These are phyloP conservation scores for Clavispora asparagi DNA, from an alignment of 805 yeast species.

Conservation along the genomic window DNA sequence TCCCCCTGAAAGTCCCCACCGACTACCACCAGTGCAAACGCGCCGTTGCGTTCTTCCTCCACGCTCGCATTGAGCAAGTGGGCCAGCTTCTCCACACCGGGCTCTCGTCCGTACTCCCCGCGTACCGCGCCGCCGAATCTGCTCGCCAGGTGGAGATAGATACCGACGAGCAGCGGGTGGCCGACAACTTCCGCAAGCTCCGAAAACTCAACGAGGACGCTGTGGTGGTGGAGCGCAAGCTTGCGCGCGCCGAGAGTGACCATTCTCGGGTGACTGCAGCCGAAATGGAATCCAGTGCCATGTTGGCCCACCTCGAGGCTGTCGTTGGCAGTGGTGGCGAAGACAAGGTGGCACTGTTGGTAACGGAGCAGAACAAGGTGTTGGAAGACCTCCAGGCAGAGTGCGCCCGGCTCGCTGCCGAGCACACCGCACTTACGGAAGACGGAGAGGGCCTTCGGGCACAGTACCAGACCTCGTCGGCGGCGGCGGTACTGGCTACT, in stretches of 20 bases:
- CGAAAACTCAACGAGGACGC: constrained; percentile 34
- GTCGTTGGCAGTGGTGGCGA: constrained; percentile 10
- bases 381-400: constrained; percentile 24
- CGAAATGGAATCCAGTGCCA: constrained; percentile 3
- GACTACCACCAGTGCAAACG: constrained; percentile 26
- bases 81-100: constrained; percentile 13
- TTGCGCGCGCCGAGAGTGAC: constrained; percentile 27
- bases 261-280: constrained; percentile 15
- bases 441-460: constrained; percentile 27
- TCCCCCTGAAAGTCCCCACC: background rate
- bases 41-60: constrained; percentile 23
- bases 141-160: constrained; percentile 29
- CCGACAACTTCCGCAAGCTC: constrained; percentile 33
- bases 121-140: constrained; percentile 21
- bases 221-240: constrained; percentile 25
- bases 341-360: constrained; percentile 4
- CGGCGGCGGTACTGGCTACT: constrained; percentile 28
- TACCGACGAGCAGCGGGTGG: constrained; percentile 34
- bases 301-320: constrained; percentile 7
- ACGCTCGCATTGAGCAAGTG: constrained; percentile 18
- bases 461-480: constrained; percentile 30
- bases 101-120: constrained; percentile 15
- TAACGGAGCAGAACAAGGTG: constrained; percentile 16
- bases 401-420: constrained; percentile 17
- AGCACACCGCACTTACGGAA: constrained; percentile 19